Conservation (phyloP, 768 basidiomycete species). For the Dacryopinax primogenitus region DNA sequence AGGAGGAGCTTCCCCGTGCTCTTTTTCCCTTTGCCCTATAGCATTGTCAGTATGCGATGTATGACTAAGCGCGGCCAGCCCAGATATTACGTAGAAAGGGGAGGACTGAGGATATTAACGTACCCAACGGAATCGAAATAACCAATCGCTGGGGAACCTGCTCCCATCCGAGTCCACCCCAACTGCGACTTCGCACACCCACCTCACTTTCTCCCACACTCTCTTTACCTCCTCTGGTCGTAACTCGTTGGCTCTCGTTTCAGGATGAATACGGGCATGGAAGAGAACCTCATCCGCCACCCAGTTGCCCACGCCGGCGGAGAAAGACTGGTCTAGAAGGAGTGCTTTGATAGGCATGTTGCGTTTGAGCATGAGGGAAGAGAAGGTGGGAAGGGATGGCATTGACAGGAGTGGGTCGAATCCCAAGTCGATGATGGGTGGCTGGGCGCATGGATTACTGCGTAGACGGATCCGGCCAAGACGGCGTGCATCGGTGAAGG, state of each 20-base stretch:
- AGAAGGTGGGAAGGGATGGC: conserved; percentile 45
- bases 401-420: conserved; percentile 66
- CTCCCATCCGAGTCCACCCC: conserved; percentile 54
- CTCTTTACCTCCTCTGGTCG: too few relatives aligned
- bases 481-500: conserved; percentile 60
- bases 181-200: conserved; percentile 49
- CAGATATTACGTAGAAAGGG: neutral
- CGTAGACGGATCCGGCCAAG: conserved; percentile 58
- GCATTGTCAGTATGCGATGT: conserved; percentile 37
- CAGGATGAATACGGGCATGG: conserved; percentile 60
- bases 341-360: conserved; percentile 59
- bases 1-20: conserved; percentile 37
- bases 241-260: conserved; percentile 48
- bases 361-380: conserved; percentile 37
- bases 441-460: conserved; percentile 42
- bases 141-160: conserved; percentile 55
- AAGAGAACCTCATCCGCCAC: conserved; percentile 69
- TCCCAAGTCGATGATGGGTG: conserved; percentile 58
- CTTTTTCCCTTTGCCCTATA: conserved; percentile 46
- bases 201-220: conserved; percentile 36
- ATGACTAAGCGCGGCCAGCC: conserved; percentile 13
- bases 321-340: conserved; percentile 68
- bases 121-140: conserved; percentile 61
- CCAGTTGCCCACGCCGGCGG: conserved; percentile 73
- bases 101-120: conserved; percentile 2